Evolutionary conservation across 345 rosid species (phyloP), one percentile per base, ranked within the genome.

Genomic region (Acer negundo): DNA sequence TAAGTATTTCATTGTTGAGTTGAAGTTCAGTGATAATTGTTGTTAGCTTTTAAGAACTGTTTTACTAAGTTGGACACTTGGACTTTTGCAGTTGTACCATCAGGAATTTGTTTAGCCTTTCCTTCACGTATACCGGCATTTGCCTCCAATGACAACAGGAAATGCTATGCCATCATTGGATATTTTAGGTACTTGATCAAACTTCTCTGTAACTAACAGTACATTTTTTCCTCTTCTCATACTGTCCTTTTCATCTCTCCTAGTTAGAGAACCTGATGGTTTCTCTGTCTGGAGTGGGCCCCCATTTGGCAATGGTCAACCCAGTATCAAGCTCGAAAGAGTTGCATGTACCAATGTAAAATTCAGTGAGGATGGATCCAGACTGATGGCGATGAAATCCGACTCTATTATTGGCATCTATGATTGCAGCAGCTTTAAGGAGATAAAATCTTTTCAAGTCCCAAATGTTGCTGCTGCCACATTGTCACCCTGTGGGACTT

Each of bases 251-350:
- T 26, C 35, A 8, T 31, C 0, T 67, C 16, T 79, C 24, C n/a
- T 56, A 95, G 97, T 93, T 82, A 83, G 95, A 74, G 97, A 89
- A 76, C 91, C 96, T 3, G 96, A 91, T 10, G 90, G 96, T 15
- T 94, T 86, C 63, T 81, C 77, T 73, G 78, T 95, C 46, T 95
- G 97, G 99, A 86, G 83, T 77, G 99, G 97, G 8, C 99, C 97
- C 69, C 98, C 99, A 7, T 92, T 94, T 38, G 72, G 53, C 68
- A 87, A 87, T 46, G 82, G 81, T 75, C 88, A 90, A 51, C 99
- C 98, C 1, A 81, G 82, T 53, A 42, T 81, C 35, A 92, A 90
- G 85, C 86, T 89, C 13, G 97, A 89, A 35, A 85, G 75, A 74
- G 87, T 89, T 83, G 76, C 92, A 4, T 92, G 99, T 81, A 85